These are phyloP conservation scores for Selaginella tamariscina DNA, from an alignment of 75 land plant genomes.

Conservation along the genomic window DNA sequence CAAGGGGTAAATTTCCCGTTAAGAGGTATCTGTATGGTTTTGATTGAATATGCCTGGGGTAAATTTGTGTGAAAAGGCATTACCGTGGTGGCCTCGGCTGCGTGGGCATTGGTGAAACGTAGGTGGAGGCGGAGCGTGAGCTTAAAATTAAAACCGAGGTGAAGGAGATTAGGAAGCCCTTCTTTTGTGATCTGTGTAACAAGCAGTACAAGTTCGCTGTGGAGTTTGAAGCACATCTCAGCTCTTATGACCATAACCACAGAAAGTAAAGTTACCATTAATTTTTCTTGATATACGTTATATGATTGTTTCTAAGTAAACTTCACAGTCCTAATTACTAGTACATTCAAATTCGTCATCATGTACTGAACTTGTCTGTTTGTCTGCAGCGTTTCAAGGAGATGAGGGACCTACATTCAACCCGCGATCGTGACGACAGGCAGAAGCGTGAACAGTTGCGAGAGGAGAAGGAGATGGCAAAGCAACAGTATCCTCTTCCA, in stretches of 20 bases:
- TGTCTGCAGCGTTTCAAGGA: constrained; percentile 75
- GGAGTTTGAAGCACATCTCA: constrained; percentile 95
- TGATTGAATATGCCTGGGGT: constrained; percentile 46
- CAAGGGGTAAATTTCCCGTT: background rate
- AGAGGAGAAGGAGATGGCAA: constrained; percentile 89
- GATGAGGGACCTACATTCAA: constrained; percentile 91
- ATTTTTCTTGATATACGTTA: background rate
- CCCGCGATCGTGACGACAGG: constrained; percentile 73
- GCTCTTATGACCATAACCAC: constrained; percentile 99
- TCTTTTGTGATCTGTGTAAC: constrained; percentile 96
- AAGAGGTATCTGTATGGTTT: too few relatives aligned
- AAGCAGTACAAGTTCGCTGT: constrained; percentile 96
- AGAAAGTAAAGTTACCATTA: constrained; percentile 46
- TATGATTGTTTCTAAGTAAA: too few relatives aligned
- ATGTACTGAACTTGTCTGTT: too few relatives aligned
- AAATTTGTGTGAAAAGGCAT: constrained; percentile 31
- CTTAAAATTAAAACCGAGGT: constrained; percentile 92
- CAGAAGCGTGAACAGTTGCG: constrained; percentile 79
- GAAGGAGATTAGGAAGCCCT: constrained; percentile 93
- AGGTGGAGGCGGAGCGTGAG: constrained; percentile 99
- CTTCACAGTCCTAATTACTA: background rate
- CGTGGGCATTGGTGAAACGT: constrained; percentile 75
- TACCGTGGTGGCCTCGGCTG: constrained; percentile 92
- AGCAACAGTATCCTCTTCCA: constrained; percentile 50
- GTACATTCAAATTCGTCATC: too few relatives aligned